Percentiles rank a stretch among this genome's conserved stretches.
These are phyloP conservation scores for Trichoderma asperellum DNA, from an alignment of 2,329 filamentous ascomycete species.

Conservation along the genomic window DNA sequence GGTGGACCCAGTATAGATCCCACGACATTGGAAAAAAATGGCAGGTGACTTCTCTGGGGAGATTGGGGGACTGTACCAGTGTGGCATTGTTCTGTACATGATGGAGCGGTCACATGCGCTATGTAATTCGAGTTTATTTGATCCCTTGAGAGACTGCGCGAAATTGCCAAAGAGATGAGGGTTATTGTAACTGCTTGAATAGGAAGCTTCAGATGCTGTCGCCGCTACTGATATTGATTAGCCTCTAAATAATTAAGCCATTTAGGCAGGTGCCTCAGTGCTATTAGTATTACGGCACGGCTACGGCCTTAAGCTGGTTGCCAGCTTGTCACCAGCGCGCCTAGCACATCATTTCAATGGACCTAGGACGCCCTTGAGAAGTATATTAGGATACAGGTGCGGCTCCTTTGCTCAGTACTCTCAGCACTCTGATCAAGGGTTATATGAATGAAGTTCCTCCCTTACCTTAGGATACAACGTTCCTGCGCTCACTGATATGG, in stretches of 20 bases:
- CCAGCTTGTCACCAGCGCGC: not conserved
- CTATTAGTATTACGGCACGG: not conserved
- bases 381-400: not conserved
- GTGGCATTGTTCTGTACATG: not conserved
- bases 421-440: not conserved
- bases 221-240: not conserved
- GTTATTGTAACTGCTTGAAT: not conserved
- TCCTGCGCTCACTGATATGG: conserved; percentile 10
- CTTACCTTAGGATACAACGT: conserved; percentile 21
- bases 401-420: not conserved
- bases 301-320: not conserved
- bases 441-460: not conserved
- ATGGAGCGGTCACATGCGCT: not conserved
- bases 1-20: not conserved
- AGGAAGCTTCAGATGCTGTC: conserved; percentile 2
- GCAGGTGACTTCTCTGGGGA: not conserved
- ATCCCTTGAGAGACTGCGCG: not conserved
- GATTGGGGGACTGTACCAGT: not conserved
- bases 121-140: not conserved
- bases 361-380: not conserved
- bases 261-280: conserved; percentile 22
- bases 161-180: not conserved
- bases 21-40: not conserved
- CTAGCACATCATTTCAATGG: not conserved
- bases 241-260: not conserved